Evolutionary conservation across 2,329 filamentous ascomycete species (phyloP), one percentile per base, ranked within the genome.

Genomic region (Neoarthrinium moseri): DNA sequence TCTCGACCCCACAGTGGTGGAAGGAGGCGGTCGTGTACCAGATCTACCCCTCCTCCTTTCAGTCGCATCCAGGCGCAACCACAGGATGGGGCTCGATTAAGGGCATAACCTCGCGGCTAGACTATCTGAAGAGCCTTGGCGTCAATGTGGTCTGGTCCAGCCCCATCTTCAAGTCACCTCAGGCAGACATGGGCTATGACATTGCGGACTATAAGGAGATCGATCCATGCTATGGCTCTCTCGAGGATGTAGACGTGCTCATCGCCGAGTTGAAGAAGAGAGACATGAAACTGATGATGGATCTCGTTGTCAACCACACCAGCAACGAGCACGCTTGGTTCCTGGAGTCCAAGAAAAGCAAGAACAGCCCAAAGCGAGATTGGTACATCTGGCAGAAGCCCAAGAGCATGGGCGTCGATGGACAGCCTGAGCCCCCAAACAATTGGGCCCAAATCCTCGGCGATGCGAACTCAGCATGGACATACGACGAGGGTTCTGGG

Each of bases 271-370:
- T 79, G 32, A 83, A 86, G 49, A 64, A 73, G 13, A 74, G 83
- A 4, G 81, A 77, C 3, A 87, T 91, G 78, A 81, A 79, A 53
- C 66, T 91, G 10, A 81, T 91, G 46, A 75, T 91, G 48, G 87
- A 91, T 58, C 71, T 91, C 3, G 87, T 91, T 2, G 77, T 91
- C 50, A 92, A 91, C 54, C 87, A 92, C 60, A 90, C 86, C 0
- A 86, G 81, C 3, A 79, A 86, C 51, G 75, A 87, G 60, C 84
- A 89, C 56, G 72, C 74, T 4, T 91, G 86, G 86, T 89, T 89
- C 65, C 72, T 79, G 38, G 77, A 87, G 57, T 86, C 82, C 2
- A 71, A 80, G 41, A 77, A 76, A 27, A 82, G 78, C 32, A 80
- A 74, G 47, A 71, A 78, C 51, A 85, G 73, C 56, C 73, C 81